A percentile compares a stretch with the other conserved stretches of the same genome.
These are phyloP conservation scores for Claviceps citrina DNA, from an alignment of 2,329 filamentous ascomycete species.

Conservation along the genomic window DNA sequence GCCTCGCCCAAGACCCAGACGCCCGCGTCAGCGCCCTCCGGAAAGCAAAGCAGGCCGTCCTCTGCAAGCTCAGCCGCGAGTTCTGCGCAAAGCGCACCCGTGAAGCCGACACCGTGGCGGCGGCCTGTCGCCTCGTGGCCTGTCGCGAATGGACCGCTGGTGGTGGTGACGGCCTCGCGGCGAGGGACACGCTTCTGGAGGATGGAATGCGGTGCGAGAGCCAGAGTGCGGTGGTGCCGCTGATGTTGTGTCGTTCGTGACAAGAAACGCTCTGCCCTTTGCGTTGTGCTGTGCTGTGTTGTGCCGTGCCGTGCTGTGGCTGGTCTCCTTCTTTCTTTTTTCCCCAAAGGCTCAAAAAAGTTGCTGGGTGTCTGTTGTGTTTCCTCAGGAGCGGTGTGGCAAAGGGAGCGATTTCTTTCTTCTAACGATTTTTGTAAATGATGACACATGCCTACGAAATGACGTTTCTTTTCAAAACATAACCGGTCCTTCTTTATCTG, in stretches of 20 bases:
- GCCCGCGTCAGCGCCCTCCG: conserved; percentile 39
- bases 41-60: conserved; percentile 44
- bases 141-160: conserved; percentile 13
- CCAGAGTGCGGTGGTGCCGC: conserved; percentile 38
- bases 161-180: conserved; percentile 9
- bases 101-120: conserved; percentile 19
- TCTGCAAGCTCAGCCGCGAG: conserved; percentile 42
- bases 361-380: no score
- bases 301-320: no score
- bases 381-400: no score
- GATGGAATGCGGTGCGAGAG: conserved; percentile 35
- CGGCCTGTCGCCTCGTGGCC: conserved; percentile 19
- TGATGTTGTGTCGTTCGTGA: conserved; percentile 40
- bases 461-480: no score
- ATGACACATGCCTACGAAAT: no score
- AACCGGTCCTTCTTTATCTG: no score
- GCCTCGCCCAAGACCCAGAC: conserved; percentile 41
- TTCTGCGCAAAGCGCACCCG: conserved; percentile 22
- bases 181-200: conserved; percentile 20
- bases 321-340: no score
- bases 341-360: no score
- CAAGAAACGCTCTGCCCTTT: no score
- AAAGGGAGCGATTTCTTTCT: no score
- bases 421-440: no score
- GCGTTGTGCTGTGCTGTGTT: no score